Percentiles rank a stretch among this genome's conserved stretches.
Conservation (phyloP, 352 stramenopile species). For the Pythium volutum region DNA sequence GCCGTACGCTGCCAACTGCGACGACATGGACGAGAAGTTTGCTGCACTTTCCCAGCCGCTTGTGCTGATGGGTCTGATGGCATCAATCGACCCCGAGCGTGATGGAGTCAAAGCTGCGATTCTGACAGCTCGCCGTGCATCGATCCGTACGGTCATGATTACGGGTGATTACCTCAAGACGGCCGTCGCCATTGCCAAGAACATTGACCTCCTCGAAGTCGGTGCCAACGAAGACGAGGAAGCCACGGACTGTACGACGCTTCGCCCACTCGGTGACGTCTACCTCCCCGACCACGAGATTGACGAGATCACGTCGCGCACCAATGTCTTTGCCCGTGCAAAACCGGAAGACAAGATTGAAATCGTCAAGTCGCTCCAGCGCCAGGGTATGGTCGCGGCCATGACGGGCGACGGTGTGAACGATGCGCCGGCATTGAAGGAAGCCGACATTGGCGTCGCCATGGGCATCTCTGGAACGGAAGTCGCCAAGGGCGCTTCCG, state of each 20-base stretch:
- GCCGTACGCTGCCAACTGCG: constrained; percentile 38
- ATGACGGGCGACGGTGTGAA: constrained; percentile 92
- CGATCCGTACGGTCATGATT: constrained; percentile 89
- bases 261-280: constrained; percentile 44
- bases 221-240: constrained; percentile 51
- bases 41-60: constrained; percentile 61
- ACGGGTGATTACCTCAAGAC: constrained; percentile 96
- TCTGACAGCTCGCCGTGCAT: constrained; percentile 36
- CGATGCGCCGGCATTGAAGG: constrained; percentile 92
- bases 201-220: constrained; percentile 90
- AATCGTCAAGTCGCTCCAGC: constrained; percentile 94
- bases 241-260: constrained; percentile 73
- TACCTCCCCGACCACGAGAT: constrained; percentile 76
- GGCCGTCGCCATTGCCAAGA: constrained; percentile 90
- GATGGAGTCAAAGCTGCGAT: constrained; percentile 63
- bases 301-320: constrained; percentile 81
- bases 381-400: constrained; percentile 86
- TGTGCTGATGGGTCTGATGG: constrained; percentile 92
- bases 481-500: constrained; percentile 97
- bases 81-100: constrained; percentile 85
- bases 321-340: constrained; percentile 93
- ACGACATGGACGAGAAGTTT: constrained; percentile 75
- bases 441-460: constrained; percentile 94
- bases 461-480: constrained; percentile 98
- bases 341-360: constrained; percentile 95